A percentile compares a stretch with the other conserved stretches of the same genome.
Evolutionary conservation across 73 alveolate genomes (phyloP).

Genomic region (Paramecium primaurelia): DNA sequence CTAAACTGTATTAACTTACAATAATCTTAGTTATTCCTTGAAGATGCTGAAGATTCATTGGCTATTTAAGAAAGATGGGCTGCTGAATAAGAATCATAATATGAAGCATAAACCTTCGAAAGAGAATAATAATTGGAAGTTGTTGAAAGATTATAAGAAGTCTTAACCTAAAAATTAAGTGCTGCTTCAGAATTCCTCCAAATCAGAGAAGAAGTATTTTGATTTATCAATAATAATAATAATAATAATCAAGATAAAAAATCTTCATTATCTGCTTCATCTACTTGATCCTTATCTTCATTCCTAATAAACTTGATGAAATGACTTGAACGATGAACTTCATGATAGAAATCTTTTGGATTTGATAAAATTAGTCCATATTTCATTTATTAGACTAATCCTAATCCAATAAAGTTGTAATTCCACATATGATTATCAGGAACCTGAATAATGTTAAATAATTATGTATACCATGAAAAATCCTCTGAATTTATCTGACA

Average conservation of each 20-base stretch:
- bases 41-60: slow-evolving; percentile 58
- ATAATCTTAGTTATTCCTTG: slow-evolving; percentile 47
- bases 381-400: slow-evolving; percentile 91
- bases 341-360: slow-evolving; percentile 95
- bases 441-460: slow-evolving; percentile 55
- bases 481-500: slow-evolving; percentile 98
- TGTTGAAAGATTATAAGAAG: slow-evolving; percentile 46
- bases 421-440: slow-evolving; percentile 99
- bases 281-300: slow-evolving; percentile 68
- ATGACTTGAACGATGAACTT: slow-evolving; percentile 91
- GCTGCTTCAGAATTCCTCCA: slow-evolving; percentile 44
- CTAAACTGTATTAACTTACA: not conserved
- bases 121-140: slow-evolving; percentile 35
- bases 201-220: slow-evolving; percentile 46
- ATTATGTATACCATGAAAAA: slow-evolving; percentile 85
- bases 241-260: slow-evolving; percentile 51
- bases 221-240: slow-evolving; percentile 1
- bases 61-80: slow-evolving; percentile 52
- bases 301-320: slow-evolving; percentile 87
- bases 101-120: slow-evolving; percentile 47
- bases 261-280: slow-evolving; percentile 77
- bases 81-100: not conserved
- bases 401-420: slow-evolving; percentile 99
- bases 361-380: slow-evolving; percentile 86
- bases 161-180: not conserved